Evolutionary conservation across 75 land plant genomes (phyloP).

Genomic region (Pinus albicaulis): DNA sequence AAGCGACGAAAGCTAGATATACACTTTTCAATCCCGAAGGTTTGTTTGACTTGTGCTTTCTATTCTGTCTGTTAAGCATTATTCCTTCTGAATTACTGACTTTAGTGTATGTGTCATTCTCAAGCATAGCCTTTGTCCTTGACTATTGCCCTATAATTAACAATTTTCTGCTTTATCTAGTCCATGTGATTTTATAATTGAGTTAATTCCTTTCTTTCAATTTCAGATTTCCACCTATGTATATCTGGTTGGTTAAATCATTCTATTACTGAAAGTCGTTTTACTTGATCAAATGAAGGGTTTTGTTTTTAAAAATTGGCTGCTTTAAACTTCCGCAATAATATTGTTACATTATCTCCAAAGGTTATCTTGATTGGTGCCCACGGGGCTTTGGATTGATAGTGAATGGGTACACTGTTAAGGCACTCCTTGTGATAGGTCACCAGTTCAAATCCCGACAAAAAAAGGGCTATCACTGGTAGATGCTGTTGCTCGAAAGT

Average conservation of each 20-base stretch:
- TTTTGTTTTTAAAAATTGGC: not conserved
- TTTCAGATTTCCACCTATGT: slow-evolving; percentile 5
- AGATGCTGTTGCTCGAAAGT: too few species aligned
- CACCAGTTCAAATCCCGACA: too few species aligned
- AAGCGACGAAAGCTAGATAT: slow-evolving; percentile 78
- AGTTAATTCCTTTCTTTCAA: not conserved
- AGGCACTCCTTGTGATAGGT: too few species aligned
- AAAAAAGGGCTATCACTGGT: too few species aligned
- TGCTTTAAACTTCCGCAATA: too few species aligned
- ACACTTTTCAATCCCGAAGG: slow-evolving; percentile 93
- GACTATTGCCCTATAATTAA: not conserved
- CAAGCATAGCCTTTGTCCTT: not conserved
- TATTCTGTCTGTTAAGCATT: not conserved
- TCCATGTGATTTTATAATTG: not conserved
- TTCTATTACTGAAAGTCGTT: not conserved
- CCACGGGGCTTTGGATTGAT: too few species aligned
- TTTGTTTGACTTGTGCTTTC: slow-evolving; percentile 8
- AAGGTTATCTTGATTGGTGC: too few species aligned
- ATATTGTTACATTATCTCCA: too few species aligned
- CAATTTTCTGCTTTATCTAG: not conserved
- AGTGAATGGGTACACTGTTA: too few species aligned
- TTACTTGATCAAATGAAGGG: not conserved
- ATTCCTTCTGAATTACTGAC: not conserved
- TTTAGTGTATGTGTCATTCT: not conserved
- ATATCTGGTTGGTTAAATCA: not conserved